Evolutionary conservation across 257 asterid species (phyloP), one percentile per base, ranked within the genome.

Genomic region (Jacaranda mimosifolia): DNA sequence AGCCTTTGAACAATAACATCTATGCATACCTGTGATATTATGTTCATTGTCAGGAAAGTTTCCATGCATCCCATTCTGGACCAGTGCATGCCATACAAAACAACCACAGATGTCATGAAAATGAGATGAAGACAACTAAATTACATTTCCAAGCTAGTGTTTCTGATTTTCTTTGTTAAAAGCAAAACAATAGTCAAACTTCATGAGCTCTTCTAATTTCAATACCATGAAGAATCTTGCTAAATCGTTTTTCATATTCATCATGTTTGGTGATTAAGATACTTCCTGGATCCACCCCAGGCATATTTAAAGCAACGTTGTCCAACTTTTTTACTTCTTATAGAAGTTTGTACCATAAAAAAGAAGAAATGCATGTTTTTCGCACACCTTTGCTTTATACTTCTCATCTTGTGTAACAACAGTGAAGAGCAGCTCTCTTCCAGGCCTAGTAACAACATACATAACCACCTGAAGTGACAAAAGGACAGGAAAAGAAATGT

Each of bases 1-100:
- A 96, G 91, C 87, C 99, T 87, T 81, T 90, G 99, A 86, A 96
- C 96, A 36, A 96, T 90, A 55, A 96, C 99, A 77, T 96, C 98
- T 83, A 93, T 90, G 91, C 99, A 89, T 65, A 96, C 97, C 99
- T 94, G 89, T 35, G 26, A 70, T 38, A 56, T 51, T 49, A 84
- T 59, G 67, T 17, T 57, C 35, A 14, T 10, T 12, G 73, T 72
- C 55, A 81, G 17, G 12, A 35, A 3, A 3, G n/a, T 17, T 39
- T 6, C 8, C 11, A 9, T 21, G 46, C 12, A 52, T 43, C 13
- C 32, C 32, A 21, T 42, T 73, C 7, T 59, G 58, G 8, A 9
- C 51, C 51, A 48, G 36, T n/a, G 15, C 62, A 46, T 56, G 53
- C 39, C 15, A 43, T 19, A 55, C 14, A 32, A 67, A 4, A 8